phyloP scores from a whole-genome alignment of 1,284 basidiomycete genomes.

The Fomitopsis betulina region DNA sequence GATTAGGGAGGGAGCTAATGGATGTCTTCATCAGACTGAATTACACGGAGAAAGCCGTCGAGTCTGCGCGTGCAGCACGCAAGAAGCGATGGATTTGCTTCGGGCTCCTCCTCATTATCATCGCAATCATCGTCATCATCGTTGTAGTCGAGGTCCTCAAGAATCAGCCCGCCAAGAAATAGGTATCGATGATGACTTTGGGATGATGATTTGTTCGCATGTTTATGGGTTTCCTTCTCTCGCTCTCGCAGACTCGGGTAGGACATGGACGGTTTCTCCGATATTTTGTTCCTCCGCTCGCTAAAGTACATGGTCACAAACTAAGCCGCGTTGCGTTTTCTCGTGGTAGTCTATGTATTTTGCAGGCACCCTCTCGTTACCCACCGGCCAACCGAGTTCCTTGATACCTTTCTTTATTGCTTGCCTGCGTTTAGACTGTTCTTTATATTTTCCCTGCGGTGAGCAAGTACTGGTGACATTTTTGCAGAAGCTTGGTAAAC shows the following conservation, averaged over 20 bases:
- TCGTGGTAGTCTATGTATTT: not conserved
- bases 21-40: slow-evolving; percentile 45
- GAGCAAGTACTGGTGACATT: not conserved
- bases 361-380: not conserved
- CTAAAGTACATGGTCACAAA: not conserved
- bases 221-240: not conserved
- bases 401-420: not conserved
- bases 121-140: slow-evolving; percentile 61
- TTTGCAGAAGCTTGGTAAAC: not conserved
- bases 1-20: not conserved
- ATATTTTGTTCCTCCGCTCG: not conserved
- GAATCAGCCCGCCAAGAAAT: slow-evolving; percentile 18
- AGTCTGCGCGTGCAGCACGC: slow-evolving; percentile 83
- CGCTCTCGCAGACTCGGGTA: not conserved
- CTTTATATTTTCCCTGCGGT: not conserved
- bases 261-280: slow-evolving; percentile 7
- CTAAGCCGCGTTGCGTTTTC: not conserved
- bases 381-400: not conserved
- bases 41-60: slow-evolving; percentile 84
- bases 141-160: slow-evolving; percentile 48
- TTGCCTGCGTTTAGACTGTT: not conserved
- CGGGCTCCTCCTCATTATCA: slow-evolving; percentile 48
- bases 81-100: slow-evolving; percentile 96
- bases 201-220: not conserved
- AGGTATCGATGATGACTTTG: not conserved